Evolutionary conservation across 495 filamentous ascomycete species (phyloP).

Genomic region (Talaromyces adpressus): DNA sequence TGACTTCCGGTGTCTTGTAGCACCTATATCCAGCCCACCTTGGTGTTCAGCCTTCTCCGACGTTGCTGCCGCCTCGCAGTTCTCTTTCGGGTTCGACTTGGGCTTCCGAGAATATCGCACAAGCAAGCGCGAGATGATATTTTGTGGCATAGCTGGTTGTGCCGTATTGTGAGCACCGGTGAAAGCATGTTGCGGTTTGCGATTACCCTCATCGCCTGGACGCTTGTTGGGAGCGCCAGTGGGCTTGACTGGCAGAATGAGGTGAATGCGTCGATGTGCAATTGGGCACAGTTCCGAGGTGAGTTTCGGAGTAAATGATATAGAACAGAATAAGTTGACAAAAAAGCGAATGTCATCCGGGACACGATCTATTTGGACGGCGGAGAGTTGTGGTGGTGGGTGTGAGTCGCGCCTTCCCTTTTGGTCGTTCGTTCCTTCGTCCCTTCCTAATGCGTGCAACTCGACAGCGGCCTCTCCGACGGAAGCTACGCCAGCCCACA

Average conservation of each 20-base stretch:
- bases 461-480: conserved; percentile 17
- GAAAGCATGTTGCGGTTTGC: neutral
- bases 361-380: conserved; percentile 68
- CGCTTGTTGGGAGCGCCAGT: neutral
- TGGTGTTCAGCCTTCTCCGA: neutral
- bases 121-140: neutral
- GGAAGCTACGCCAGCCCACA: conserved; percentile 12
- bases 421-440: neutral
- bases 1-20: neutral
- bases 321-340: conserved; percentile 6
- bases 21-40: neutral
- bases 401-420: conserved; percentile 14
- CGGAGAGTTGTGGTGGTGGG: conserved; percentile 44
- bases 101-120: neutral
- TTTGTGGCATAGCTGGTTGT: neutral
- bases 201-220: neutral
- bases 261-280: conserved; percentile 50
- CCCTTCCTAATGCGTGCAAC: neutral
- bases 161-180: neutral
- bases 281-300: conserved; percentile 49
- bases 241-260: conserved; percentile 5
- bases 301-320: neutral
- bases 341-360: conserved; percentile 49
- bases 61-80: neutral
- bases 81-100: neutral